These are phyloP conservation scores for Penicillium canariense DNA, from an alignment of 495 filamentous ascomycete species.

Conservation along the genomic window DNA sequence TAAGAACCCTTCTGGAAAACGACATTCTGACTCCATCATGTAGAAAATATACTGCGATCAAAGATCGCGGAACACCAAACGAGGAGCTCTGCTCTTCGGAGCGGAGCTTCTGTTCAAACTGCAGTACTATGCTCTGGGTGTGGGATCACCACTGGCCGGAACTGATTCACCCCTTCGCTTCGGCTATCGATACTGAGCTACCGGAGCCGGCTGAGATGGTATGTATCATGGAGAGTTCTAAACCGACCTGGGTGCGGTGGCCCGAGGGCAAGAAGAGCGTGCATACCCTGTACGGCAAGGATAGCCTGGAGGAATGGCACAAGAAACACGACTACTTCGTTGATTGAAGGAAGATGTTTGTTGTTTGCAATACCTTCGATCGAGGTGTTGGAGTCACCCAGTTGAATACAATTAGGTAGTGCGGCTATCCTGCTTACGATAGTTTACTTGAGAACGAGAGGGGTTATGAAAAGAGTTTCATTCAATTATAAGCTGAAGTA, in stretches of 20 bases:
- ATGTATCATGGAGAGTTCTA: conserved; percentile 48
- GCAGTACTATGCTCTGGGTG: conserved; percentile 50
- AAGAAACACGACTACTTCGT: conserved; percentile 44
- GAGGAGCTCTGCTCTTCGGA: conserved; percentile 45
- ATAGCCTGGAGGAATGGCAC: conserved; percentile 55
- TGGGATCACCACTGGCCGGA: conserved; percentile 53
- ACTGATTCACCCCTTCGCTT: conserved; percentile 56
- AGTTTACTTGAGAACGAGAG: neutral
- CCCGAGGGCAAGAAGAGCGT: conserved; percentile 51
- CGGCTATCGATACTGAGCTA: conserved; percentile 54
- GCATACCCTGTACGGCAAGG: conserved; percentile 37
- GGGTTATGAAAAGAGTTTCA: neutral
- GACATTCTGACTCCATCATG: neutral
- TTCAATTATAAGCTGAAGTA: neutral
- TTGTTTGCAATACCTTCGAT: neutral
- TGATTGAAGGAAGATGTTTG: conserved; percentile 10
- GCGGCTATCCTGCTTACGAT: too few species aligned
- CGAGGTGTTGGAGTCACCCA: neutral
- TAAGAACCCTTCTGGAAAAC: neutral
- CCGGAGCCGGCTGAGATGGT: conserved; percentile 53
- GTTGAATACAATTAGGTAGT: too few species aligned
- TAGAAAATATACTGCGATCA: conserved; percentile 52
- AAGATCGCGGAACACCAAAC: conserved; percentile 46
- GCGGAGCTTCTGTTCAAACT: conserved; percentile 54
- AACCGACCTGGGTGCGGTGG: conserved; percentile 52